Conservation (phyloP, 768 basidiomycete species). For the Paxillus rubicundulus region DNA sequence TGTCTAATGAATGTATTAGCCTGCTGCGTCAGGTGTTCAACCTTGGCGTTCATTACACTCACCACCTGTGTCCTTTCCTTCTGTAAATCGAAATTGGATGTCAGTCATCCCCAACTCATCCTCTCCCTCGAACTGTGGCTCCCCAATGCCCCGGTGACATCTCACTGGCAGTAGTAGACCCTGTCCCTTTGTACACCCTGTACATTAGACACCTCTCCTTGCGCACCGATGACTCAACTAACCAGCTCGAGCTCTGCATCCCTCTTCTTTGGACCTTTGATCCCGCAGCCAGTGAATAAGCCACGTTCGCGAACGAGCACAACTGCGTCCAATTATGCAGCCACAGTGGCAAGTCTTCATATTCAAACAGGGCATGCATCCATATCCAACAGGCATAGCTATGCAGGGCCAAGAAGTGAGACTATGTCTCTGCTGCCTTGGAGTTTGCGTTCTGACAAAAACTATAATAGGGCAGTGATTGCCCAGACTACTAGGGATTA, state of each 20-base stretch:
- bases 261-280: slow-evolving; percentile 60
- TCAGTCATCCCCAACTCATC: slow-evolving; percentile 31
- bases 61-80: slow-evolving; percentile 40
- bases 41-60: slow-evolving; percentile 1
- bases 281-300: slow-evolving; percentile 27
- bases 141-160: slow-evolving; percentile 55
- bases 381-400: no score
- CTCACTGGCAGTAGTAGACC: slow-evolving; percentile 40
- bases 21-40: slow-evolving; percentile 14
- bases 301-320: slow-evolving; percentile 22
- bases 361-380: slow-evolving; percentile 26
- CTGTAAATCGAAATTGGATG: slow-evolving; percentile 39
- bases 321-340: slow-evolving; percentile 14
- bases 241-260: slow-evolving; percentile 57
- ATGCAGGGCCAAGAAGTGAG: no score
- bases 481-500: no score
- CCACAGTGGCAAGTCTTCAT: slow-evolving; percentile 3
- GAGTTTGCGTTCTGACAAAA: no score
- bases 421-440: no score
- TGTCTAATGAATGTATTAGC: slow-evolving; percentile 9
- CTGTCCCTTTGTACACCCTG: slow-evolving; percentile 30
- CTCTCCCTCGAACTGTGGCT: no score
- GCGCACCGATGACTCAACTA: slow-evolving; percentile 47
- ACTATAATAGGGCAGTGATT: no score
- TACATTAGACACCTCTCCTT: slow-evolving; percentile 23